Evolutionary conservation across 176 grass and related monocot genomes (phyloP).

Genomic region (Cocos nucifera): DNA sequence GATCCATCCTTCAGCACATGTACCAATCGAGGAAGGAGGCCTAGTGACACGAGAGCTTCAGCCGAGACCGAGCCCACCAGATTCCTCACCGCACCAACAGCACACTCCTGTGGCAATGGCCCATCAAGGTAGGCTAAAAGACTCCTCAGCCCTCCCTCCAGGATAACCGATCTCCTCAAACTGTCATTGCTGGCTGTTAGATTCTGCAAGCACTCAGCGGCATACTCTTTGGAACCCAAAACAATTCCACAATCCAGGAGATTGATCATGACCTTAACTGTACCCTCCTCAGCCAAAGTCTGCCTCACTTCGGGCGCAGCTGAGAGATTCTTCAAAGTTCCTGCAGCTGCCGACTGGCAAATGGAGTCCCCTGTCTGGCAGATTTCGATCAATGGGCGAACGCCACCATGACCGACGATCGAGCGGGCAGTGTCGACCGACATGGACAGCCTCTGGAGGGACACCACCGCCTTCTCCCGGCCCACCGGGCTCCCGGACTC

Average conservation of each 20-base stretch:
- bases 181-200: conserved; percentile 65
- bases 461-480: conserved; percentile 85
- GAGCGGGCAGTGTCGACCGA: conserved; percentile 56
- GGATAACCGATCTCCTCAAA: conserved; percentile 56
- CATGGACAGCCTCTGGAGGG: conserved; percentile 76
- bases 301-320: conserved; percentile 70
- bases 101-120: conserved; percentile 60
- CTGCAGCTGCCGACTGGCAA: conserved; percentile 56
- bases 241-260: conserved; percentile 58
- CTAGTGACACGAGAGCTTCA: conserved; percentile 61
- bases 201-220: conserved; percentile 82
- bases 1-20: conserved; percentile 80
- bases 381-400: conserved; percentile 73
- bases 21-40: conserved; percentile 63
- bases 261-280: conserved; percentile 78
- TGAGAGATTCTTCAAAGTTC: conserved; percentile 77
- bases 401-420: conserved; percentile 65
- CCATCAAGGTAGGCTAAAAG: conserved; percentile 73
- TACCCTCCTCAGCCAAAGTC: conserved; percentile 67
- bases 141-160: conserved; percentile 74
- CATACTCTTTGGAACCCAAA: conserved; percentile 85
- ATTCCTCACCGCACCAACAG: conserved; percentile 70
- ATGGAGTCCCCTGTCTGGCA: conserved; percentile 82
- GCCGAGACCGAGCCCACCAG: conserved; percentile 45
- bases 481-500: conserved; percentile 82